A percentile compares a stretch with the other conserved stretches of the same genome.
phyloP scores from a whole-genome alignment of 768 basidiomycete species.

The Leccinum truebloodii region DNA sequence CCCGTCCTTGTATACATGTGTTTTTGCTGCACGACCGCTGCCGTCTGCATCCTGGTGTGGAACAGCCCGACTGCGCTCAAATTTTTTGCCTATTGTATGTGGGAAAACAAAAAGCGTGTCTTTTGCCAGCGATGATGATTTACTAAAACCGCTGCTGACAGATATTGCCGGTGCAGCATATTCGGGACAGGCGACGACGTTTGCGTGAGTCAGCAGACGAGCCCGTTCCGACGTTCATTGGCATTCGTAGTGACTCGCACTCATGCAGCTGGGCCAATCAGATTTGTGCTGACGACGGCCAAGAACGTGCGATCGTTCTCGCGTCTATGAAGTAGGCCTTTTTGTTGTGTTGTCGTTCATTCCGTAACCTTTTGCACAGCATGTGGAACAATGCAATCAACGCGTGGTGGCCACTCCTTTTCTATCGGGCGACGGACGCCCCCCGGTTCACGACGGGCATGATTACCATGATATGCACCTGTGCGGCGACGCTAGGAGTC shows the following conservation, averaged over 20 bases:
- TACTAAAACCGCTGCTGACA: conserved; percentile 18
- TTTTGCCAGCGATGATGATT: neutral
- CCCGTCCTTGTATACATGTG: conserved; percentile 67
- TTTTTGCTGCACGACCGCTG: conserved; percentile 50
- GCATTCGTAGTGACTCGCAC: neutral
- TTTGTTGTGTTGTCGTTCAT: neutral
- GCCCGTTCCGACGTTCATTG: neutral
- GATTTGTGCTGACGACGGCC: conserved; percentile 68
- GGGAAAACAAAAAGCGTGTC: neutral
- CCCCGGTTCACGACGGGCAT: conserved; percentile 67
- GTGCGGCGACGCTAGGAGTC: conserved; percentile 52
- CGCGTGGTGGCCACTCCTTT: conserved; percentile 70
- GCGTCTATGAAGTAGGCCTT: conserved; percentile 69
- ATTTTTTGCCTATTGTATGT: conserved; percentile 73
- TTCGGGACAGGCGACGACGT: conserved; percentile 75
- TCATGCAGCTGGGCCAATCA: conserved; percentile 72
- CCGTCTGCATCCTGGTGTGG: conserved; percentile 63
- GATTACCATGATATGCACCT: conserved; percentile 65
- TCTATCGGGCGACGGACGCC: conserved; percentile 74
- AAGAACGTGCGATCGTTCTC: conserved; percentile 67
- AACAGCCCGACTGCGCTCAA: conserved; percentile 59
- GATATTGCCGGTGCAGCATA: conserved; percentile 67
- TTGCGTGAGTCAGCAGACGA: conserved; percentile 49
- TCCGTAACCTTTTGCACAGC: conserved; percentile 29
- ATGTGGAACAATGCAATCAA: conserved; percentile 73